Conservation (phyloP, 2,329 filamentous ascomycete genomes). For the Xylariales sp. region DNA sequence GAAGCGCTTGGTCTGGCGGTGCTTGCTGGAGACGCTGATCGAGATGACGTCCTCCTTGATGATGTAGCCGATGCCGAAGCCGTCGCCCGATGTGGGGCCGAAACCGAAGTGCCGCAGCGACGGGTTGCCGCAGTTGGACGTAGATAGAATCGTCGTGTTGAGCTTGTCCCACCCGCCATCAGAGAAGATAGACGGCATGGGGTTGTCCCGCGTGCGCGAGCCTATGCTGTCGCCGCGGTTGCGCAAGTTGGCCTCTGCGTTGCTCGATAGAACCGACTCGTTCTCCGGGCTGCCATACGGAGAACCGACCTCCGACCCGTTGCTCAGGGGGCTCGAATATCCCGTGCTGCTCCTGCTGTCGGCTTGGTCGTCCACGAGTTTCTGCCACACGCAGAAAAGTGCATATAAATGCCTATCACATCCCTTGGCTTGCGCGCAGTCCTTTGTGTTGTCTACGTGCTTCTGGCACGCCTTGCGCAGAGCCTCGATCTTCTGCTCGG, state of each 20-base stretch:
- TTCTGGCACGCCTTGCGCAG: constrained; percentile 79
- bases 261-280: constrained; percentile 44
- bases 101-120: constrained; percentile 94
- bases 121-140: constrained; percentile 98
- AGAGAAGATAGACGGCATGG: constrained; percentile 76
- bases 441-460: constrained; percentile 74
- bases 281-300: constrained; percentile 49
- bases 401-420: constrained; percentile 93
- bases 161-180: constrained; percentile 92
- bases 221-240: constrained; percentile 51
- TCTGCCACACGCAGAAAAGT: constrained; percentile 91
- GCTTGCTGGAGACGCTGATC: constrained; percentile 90
- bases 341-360: constrained; percentile 52
- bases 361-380: constrained; percentile 70
- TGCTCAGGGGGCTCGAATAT: constrained; percentile 57
- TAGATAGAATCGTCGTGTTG: constrained; percentile 90
- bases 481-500: constrained; percentile 78
- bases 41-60: constrained; percentile 92
- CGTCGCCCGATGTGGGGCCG: constrained; percentile 87
- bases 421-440: constrained; percentile 85
- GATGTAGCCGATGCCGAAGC: constrained; percentile 97
- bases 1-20: constrained; percentile 86
- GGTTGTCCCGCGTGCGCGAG: constrained; percentile 38
- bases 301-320: constrained; percentile 39
- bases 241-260: constrained; percentile 29